phyloP scores from a whole-genome alignment of 177 flowering plant genomes.

The Vitis hybrid region DNA sequence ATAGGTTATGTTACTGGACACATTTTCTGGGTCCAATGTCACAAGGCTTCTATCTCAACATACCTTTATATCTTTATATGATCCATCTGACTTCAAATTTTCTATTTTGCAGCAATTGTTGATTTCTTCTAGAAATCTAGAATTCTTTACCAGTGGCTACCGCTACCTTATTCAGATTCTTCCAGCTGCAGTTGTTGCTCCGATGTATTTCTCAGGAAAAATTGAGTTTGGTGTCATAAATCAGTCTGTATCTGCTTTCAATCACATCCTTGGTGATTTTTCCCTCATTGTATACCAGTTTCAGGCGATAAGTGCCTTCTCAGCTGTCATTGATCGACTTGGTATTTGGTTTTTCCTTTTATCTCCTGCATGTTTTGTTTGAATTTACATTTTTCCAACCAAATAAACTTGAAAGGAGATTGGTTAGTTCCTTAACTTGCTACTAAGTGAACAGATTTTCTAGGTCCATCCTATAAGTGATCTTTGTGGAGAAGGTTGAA shows the following conservation, averaged over 20 bases:
- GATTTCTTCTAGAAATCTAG: slow-evolving; percentile 90
- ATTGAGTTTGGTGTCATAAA: slow-evolving; percentile 98
- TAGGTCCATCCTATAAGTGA: neutral
- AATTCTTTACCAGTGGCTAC: slow-evolving; percentile 94
- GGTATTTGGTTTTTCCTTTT: slow-evolving; percentile 34
- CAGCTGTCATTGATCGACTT: slow-evolving; percentile 91
- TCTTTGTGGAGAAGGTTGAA: neutral
- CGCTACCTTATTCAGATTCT: slow-evolving; percentile 95
- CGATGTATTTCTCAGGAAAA: slow-evolving; percentile 96
- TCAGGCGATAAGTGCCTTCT: slow-evolving; percentile 95
- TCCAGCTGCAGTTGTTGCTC: slow-evolving; percentile 99
- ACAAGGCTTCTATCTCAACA: neutral
- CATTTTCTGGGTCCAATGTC: neutral
- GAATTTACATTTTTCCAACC: neutral
- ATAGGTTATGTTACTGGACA: neutral
- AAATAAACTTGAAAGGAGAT: neutral
- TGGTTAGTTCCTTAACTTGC: neutral
- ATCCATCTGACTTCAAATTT: neutral
- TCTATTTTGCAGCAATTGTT: slow-evolving; percentile 64
- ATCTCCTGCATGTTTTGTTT: neutral
- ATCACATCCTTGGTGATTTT: slow-evolving; percentile 92
- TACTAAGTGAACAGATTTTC: neutral
- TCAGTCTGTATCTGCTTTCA: slow-evolving; percentile 97
- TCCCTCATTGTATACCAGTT: slow-evolving; percentile 91
- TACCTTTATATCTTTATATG: neutral